Evolutionary conservation across 208 protist species (phyloP).

Genomic region (Leishmania amazonensis): DNA sequence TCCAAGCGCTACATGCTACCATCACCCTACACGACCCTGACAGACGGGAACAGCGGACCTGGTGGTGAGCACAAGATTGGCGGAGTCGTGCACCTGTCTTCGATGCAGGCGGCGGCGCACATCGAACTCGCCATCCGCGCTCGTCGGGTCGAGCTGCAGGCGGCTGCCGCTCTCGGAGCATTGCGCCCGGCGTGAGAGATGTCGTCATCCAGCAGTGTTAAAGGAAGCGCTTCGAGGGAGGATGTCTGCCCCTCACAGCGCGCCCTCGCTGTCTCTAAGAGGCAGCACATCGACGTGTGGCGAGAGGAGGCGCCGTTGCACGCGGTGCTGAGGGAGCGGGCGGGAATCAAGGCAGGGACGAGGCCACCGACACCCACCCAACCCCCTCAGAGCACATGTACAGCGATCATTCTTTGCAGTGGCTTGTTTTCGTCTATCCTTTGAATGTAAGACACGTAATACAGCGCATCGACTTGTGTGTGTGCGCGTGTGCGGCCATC

Average conservation of each 20-base stretch:
- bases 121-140: constrained; percentile 19
- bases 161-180: constrained; percentile 3
- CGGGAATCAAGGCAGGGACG: background rate
- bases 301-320: background rate
- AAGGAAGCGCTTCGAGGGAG: background rate
- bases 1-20: constrained; percentile 43
- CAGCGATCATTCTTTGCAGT: background rate
- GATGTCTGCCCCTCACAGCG: background rate
- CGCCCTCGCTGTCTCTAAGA: background rate
- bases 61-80: constrained; percentile 16
- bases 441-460: background rate
- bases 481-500: background rate
- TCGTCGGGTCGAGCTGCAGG: constrained; percentile 11
- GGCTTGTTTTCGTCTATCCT: too few species aligned
- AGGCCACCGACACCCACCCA: background rate
- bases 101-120: constrained; percentile 26
- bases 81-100: constrained; percentile 38
- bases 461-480: background rate
- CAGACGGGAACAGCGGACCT: constrained; percentile 13
- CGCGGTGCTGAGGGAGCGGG: background rate
- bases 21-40: constrained; percentile 64
- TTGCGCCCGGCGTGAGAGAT: background rate
- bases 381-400: background rate
- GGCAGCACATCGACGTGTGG: background rate
- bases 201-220: background rate